Evolutionary conservation across 2,329 filamentous ascomycete genomes (phyloP).

Genomic region (Stagonosporopsis chrysanthemi): DNA sequence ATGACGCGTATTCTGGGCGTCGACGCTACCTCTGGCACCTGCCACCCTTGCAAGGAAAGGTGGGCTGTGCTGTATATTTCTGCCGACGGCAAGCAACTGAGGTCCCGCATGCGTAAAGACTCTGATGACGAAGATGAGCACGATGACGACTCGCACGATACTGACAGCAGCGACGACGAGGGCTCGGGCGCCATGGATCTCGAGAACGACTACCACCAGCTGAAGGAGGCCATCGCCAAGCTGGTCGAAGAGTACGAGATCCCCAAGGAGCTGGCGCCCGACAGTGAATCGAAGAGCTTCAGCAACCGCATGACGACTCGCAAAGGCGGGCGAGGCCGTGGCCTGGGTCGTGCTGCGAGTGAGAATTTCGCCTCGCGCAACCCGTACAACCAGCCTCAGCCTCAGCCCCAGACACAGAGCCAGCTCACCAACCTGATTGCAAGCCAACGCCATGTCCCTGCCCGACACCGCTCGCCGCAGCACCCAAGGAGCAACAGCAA

Average conservation of each 20-base stretch:
- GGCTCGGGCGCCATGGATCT: slow-evolving; percentile 62
- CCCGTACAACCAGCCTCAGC: slow-evolving; percentile 47
- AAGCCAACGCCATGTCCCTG: slow-evolving; percentile 45
- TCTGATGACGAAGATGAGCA: slow-evolving; percentile 68
- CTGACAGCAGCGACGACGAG: slow-evolving; percentile 58
- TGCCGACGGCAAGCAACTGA: slow-evolving; percentile 72
- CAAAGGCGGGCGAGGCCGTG: slow-evolving; percentile 40
- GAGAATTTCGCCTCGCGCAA: slow-evolving; percentile 61
- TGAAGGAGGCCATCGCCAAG: slow-evolving; percentile 81
- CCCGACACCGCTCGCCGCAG: slow-evolving; percentile 48
- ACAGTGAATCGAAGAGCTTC: slow-evolving; percentile 68
- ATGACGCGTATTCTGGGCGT: slow-evolving; percentile 71
- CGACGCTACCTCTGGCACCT: slow-evolving; percentile 70
- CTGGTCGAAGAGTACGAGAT: slow-evolving; percentile 85
- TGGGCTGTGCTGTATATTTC: slow-evolving; percentile 86
- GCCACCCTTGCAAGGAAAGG: slow-evolving; percentile 80
- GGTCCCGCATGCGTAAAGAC: slow-evolving; percentile 76
- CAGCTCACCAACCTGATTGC: slow-evolving; percentile 50
- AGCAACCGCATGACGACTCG: slow-evolving; percentile 71
- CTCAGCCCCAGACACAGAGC: slow-evolving; percentile 45
- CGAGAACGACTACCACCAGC: slow-evolving; percentile 80
- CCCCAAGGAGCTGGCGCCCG: slow-evolving; percentile 69
- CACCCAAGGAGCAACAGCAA: slow-evolving; percentile 53
- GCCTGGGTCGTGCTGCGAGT: slow-evolving; percentile 35
- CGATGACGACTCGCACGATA: slow-evolving; percentile 64